Evolutionary conservation across 768 basidiomycete genomes (phyloP).

Genomic region (Cystofilobasidium capitatum): DNA sequence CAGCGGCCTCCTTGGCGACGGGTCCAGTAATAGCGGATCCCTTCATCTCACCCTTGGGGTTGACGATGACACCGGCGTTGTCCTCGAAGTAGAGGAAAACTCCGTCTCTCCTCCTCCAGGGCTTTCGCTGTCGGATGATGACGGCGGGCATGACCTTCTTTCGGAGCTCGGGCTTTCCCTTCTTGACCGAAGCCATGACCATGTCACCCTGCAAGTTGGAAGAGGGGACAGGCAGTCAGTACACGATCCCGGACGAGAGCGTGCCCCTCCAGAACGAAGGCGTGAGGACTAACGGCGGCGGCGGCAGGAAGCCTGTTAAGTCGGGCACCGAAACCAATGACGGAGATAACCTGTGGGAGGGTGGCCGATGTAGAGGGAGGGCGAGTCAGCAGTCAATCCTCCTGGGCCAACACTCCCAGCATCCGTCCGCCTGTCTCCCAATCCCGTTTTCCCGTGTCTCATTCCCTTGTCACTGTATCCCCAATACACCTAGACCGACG

Average conservation of each 20-base stretch:
- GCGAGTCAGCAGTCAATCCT: too few species aligned
- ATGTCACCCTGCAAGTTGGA: too few species aligned
- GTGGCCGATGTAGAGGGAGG: neutral
- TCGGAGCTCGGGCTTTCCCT: constrained; percentile 98
- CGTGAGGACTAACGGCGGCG: too few species aligned
- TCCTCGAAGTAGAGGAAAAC: constrained; percentile 86
- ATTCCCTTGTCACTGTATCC: too few species aligned
- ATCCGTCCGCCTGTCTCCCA: too few species aligned
- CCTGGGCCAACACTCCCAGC: too few species aligned
- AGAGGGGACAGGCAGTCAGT: constrained; percentile 76
- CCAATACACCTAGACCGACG: too few species aligned
- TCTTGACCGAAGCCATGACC: constrained; percentile 96
- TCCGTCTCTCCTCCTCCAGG: constrained; percentile 96
- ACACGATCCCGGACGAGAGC: neutral
- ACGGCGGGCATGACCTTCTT: constrained; percentile 99
- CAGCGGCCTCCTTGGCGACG: constrained; percentile 98
- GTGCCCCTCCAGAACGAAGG: constrained; percentile 28
- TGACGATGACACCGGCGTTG: constrained; percentile 36
- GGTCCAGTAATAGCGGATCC: constrained; percentile 86
- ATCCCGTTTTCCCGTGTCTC: too few species aligned
- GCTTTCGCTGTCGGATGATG: constrained; percentile 92
- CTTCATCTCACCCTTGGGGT: constrained; percentile 81
- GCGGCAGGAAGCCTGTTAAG: constrained; percentile 94
- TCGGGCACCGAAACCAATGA: constrained; percentile 88
- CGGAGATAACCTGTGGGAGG: constrained; percentile 62